These are phyloP conservation scores for slime mould (Dictyostelium discoideum) DNA, from an alignment of 78 protist species.

Conservation along the genomic window DNA sequence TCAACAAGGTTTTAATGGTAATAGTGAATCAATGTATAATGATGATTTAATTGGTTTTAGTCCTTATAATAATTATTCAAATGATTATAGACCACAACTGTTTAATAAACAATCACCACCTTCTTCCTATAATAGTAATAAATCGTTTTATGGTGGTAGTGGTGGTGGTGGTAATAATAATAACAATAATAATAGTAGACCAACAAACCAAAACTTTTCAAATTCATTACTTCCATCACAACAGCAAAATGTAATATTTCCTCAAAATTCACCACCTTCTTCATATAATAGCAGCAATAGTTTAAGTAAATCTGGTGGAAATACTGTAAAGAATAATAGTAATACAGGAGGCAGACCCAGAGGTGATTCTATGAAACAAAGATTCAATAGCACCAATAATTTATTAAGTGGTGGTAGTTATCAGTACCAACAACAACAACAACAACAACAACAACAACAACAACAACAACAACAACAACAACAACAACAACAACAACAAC, in stretches of 20 bases:
- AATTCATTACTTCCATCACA: constrained; percentile 45
- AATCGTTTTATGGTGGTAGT: neutral
- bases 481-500: constrained; percentile 3
- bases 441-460: constrained; percentile 32
- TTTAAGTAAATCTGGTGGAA: constrained; percentile 21
- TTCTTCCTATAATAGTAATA: neutral
- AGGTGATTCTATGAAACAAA: constrained; percentile 25
- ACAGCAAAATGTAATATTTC: neutral
- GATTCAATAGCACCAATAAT: constrained; percentile 7
- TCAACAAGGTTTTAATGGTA: neutral
- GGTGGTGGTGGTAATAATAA: neutral
- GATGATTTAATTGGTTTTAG: constrained; percentile 20
- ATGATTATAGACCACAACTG: neutral
- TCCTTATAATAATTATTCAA: neutral
- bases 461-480: constrained; percentile 28
- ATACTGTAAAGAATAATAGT: neutral
- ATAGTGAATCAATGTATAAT: neutral
- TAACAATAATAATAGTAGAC: neutral
- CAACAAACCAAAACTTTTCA: constrained; percentile 53
- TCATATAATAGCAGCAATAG: neutral
- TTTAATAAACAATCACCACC: constrained; percentile 19
- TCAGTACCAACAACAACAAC: neutral
- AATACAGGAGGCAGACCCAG: constrained; percentile 1
- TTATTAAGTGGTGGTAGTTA: neutral
- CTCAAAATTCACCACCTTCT: constrained; percentile 20